Percentiles rank a stretch among this genome's conserved stretches.
Conservation (phyloP, 2,329 filamentous ascomycete species). For the Endothia cerciana region DNA sequence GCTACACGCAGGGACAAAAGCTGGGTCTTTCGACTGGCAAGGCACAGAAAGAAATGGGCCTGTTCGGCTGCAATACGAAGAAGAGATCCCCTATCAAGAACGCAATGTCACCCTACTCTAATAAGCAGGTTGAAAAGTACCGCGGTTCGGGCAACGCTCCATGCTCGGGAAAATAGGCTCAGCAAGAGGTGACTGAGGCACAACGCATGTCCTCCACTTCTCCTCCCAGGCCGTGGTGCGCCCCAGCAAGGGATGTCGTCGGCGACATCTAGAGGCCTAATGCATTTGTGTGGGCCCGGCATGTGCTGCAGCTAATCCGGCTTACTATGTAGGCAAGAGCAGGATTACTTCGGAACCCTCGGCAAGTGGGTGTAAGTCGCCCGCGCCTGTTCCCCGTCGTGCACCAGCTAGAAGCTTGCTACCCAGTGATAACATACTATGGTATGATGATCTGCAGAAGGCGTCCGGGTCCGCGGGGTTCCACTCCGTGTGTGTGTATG, state of each 20-base stretch:
- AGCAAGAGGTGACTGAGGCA: background rate
- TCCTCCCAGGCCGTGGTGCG: background rate
- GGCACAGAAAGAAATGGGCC: background rate
- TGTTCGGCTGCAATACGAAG: background rate
- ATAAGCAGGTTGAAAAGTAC: background rate
- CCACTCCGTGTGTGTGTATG: background rate
- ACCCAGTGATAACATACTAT: background rate
- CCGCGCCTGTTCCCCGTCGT: too few species aligned
- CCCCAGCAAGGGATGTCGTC: background rate
- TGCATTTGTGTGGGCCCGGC: background rate
- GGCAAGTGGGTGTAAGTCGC: constrained; percentile 2
- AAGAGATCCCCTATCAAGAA: background rate
- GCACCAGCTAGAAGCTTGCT: background rate
- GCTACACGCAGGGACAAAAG: background rate
- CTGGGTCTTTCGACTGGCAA: background rate
- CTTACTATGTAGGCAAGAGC: background rate
- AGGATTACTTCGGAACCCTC: background rate
- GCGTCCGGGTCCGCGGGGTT: background rate
- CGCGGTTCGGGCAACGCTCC: background rate
- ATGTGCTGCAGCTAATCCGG: background rate
- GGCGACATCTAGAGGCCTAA: background rate
- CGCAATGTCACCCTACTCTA: background rate
- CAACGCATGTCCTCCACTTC: background rate
- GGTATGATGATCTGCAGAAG: background rate
- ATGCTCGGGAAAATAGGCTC: background rate